phyloP scores from a whole-genome alignment of 2,329 filamentous ascomycete genomes.

The Alternaria sp. region DNA sequence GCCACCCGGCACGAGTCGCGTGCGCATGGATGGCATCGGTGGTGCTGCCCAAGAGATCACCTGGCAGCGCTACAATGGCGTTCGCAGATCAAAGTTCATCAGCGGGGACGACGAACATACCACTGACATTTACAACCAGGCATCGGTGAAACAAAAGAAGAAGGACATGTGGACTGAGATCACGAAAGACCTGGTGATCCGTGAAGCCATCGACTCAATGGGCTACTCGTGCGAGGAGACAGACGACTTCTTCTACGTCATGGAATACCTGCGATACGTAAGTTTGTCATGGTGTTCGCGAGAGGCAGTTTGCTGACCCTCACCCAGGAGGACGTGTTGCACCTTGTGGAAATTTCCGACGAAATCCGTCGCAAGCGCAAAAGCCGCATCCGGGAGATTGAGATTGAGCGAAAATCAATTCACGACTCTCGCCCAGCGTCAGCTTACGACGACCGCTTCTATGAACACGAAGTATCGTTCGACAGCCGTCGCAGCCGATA shows the following conservation, averaged over 20 bases:
- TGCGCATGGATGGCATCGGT: slow-evolving; percentile 81
- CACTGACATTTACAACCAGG: slow-evolving; percentile 55
- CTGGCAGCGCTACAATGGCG: slow-evolving; percentile 73
- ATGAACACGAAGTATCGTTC: slow-evolving; percentile 73
- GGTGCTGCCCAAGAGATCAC: slow-evolving; percentile 78
- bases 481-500: slow-evolving; percentile 58
- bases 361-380: slow-evolving; percentile 75
- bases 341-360: slow-evolving; percentile 82
- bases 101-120: slow-evolving; percentile 67
- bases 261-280: slow-evolving; percentile 88
- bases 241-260: slow-evolving; percentile 87
- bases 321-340: slow-evolving; percentile 81
- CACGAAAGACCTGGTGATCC: slow-evolving; percentile 87
- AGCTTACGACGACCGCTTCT: slow-evolving; percentile 69
- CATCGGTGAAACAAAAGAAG: slow-evolving; percentile 48
- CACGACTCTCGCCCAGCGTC: slow-evolving; percentile 55
- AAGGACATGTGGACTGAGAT: slow-evolving; percentile 91
- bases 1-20: slow-evolving; percentile 80
- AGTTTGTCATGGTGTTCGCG: slow-evolving; percentile 53
- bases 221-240: slow-evolving; percentile 94
- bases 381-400: slow-evolving; percentile 67
- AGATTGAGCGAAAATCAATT: slow-evolving; percentile 66
- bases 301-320: slow-evolving; percentile 21
- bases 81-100: slow-evolving; percentile 75
- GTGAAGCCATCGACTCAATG: slow-evolving; percentile 83